Percentiles rank a stretch among this genome's conserved stretches.
These are phyloP conservation scores for Sphaerosporella brunnea DNA, from an alignment of 495 filamentous ascomycete genomes.

Conservation along the genomic window DNA sequence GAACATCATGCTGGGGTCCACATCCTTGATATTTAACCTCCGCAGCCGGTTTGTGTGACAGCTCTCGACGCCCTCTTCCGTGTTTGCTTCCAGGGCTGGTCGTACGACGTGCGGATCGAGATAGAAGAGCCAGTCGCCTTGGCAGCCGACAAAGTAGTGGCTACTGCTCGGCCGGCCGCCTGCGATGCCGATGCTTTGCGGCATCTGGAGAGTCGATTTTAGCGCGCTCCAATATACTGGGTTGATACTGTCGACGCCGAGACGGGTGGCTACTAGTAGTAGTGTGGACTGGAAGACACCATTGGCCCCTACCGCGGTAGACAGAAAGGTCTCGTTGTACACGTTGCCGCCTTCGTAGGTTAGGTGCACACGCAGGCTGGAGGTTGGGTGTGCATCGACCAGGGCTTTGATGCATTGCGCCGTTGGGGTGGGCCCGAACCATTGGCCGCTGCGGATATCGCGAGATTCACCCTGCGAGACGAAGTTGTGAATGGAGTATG, in stretches of 20 bases:
- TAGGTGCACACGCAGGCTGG: constrained; percentile 60
- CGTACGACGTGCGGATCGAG: constrained; percentile 59
- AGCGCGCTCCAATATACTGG: constrained; percentile 84
- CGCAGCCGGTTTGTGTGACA: constrained; percentile 79
- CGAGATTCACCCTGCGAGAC: constrained; percentile 71
- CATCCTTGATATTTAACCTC: constrained; percentile 66
- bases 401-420: constrained; percentile 87
- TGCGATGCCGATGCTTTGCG: constrained; percentile 86
- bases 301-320: constrained; percentile 47
- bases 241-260: constrained; percentile 87
- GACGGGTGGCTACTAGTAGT: constrained; percentile 66
- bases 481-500: constrained; percentile 90
- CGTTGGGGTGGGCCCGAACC: constrained; percentile 98
- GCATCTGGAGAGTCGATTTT: constrained; percentile 59
- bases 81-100: constrained; percentile 38
- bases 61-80: constrained; percentile 52
- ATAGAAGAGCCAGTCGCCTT: constrained; percentile 79
- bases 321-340: constrained; percentile 72
- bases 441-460: constrained; percentile 88
- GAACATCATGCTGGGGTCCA: constrained; percentile 98
- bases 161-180: constrained; percentile 90
- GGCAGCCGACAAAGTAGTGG: constrained; percentile 94
- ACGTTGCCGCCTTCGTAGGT: constrained; percentile 82
- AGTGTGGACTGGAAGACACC: constrained; percentile 62
- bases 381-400: constrained; percentile 38